A percentile compares a stretch with the other conserved stretches of the same genome.
phyloP scores from a whole-genome alignment of 2,329 filamentous ascomycete genomes.

The Botryosphaeria dothidea region DNA sequence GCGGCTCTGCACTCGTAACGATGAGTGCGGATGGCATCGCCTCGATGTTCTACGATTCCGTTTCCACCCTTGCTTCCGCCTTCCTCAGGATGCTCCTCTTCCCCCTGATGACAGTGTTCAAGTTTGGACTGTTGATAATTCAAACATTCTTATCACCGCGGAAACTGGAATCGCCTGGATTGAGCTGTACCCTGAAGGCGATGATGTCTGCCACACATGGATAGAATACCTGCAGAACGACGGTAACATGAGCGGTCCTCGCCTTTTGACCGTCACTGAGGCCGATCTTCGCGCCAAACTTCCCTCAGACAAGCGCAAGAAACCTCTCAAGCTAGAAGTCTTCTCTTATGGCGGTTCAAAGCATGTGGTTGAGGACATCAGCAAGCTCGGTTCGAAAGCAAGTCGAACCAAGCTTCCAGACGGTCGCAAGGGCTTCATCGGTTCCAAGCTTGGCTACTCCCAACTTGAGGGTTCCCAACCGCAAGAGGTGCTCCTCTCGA shows the following conservation, averaged over 20 bases:
- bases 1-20: conserved; percentile 69
- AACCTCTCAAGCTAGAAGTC: conserved; percentile 67
- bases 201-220: conserved; percentile 77
- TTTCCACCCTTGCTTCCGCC: conserved; percentile 83
- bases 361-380: conserved; percentile 76
- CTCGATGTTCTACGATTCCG: conserved; percentile 87
- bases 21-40: conserved; percentile 91
- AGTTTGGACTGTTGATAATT: conserved; percentile 80
- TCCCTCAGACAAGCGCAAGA: conserved; percentile 72
- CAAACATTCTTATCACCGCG: conserved; percentile 74
- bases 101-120: conserved; percentile 75
- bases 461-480: conserved; percentile 69
- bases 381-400: conserved; percentile 65
- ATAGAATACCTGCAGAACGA: conserved; percentile 73
- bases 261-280: conserved; percentile 74
- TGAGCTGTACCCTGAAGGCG: conserved; percentile 78
- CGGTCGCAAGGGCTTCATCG: conserved; percentile 72
- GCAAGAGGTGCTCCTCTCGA: conserved; percentile 74
- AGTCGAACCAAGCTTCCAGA: conserved; percentile 74
- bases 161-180: conserved; percentile 81
- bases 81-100: conserved; percentile 67
- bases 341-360: conserved; percentile 75
- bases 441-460: conserved; percentile 72
- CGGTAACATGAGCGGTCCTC: conserved; percentile 55
- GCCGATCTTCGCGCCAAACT: conserved; percentile 70